phyloP scores from a whole-genome alignment of 495 filamentous ascomycete genomes.

The Aspergillus carlsbadensis region DNA sequence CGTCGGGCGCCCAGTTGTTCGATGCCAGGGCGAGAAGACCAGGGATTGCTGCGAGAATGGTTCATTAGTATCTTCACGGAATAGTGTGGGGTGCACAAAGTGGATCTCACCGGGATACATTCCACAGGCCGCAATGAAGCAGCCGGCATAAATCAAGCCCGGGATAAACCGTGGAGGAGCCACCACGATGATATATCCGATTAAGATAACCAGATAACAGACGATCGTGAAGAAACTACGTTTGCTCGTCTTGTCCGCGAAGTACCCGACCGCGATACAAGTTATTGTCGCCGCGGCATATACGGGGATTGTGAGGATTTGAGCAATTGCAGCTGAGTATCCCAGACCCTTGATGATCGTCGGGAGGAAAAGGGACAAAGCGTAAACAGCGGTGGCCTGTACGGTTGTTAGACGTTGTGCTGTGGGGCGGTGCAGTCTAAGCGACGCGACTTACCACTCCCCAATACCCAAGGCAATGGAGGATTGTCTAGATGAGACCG shows the following conservation, averaged over 20 bases:
- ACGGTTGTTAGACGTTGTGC: no score
- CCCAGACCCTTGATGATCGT: conserved; percentile 66
- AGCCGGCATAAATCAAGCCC: background rate
- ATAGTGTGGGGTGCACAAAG: background rate
- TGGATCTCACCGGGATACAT: background rate
- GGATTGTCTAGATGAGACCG: conserved; percentile 36
- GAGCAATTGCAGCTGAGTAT: conserved; percentile 62
- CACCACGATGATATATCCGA: background rate
- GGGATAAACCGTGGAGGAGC: background rate
- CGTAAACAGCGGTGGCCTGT: conserved; percentile 51
- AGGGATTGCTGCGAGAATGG: conserved; percentile 48
- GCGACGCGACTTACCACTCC: conserved; percentile 28
- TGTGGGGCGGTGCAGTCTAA: background rate
- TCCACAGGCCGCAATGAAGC: background rate
- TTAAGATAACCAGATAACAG: no score
- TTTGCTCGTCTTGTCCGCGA: background rate
- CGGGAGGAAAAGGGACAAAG: conserved; percentile 68
- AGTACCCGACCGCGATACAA: background rate
- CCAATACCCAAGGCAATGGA: no score
- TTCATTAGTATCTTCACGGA: conserved; percentile 1
- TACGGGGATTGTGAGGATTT: conserved; percentile 59
- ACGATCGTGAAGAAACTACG: background rate
- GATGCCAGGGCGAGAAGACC: conserved; percentile 67
- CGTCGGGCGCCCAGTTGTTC: conserved; percentile 68
- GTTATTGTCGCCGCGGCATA: background rate